A percentile compares a stretch with the other conserved stretches of the same genome.
Conservation (phyloP, 1,284 basidiomycete genomes). For the Takashimella tepidaria region DNA sequence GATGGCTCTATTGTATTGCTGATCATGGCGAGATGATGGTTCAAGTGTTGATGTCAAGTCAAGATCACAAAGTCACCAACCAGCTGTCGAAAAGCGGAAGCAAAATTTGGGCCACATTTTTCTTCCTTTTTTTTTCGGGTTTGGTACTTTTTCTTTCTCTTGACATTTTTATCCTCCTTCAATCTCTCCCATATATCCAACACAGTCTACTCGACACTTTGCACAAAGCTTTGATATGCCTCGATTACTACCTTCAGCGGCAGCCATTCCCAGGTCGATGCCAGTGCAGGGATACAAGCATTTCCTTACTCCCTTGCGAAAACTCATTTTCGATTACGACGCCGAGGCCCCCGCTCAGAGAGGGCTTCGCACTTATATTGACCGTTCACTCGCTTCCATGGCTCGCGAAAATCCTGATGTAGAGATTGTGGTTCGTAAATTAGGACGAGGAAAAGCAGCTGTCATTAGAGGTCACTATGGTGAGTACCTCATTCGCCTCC, state of each 20-base stretch:
- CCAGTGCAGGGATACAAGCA: conserved; percentile 43
- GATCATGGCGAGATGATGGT: conserved; percentile 9
- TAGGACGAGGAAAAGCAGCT: conserved; percentile 44
- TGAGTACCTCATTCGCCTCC: conserved; percentile 20
- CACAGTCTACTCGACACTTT: too few species aligned
- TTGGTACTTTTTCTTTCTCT: neutral
- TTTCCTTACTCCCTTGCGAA: conserved; percentile 43
- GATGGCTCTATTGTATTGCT: conserved; percentile 29
- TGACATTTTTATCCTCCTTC: too few species aligned
- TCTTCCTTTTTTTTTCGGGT: conserved; percentile 1
- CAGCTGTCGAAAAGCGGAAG: neutral
- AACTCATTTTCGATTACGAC: conserved; percentile 45
- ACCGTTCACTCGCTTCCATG: conserved; percentile 9
- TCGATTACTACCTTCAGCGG: conserved; percentile 14
- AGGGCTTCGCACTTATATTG: conserved; percentile 18
- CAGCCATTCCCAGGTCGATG: conserved; percentile 23
- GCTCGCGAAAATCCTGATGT: conserved; percentile 46
- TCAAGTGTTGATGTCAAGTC: too few species aligned
- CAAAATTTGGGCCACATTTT: neutral
- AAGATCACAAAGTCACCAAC: too few species aligned
- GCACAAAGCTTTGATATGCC: conserved; percentile 24
- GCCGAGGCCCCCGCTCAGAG: conserved; percentile 34
- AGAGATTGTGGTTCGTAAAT: conserved; percentile 46
- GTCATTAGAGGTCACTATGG: conserved; percentile 49
- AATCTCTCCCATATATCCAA: too few species aligned